A percentile compares a stretch with the other conserved stretches of the same genome.
Conservation (phyloP, 306 rosid genomes). For the Pyrus communis region DNA sequence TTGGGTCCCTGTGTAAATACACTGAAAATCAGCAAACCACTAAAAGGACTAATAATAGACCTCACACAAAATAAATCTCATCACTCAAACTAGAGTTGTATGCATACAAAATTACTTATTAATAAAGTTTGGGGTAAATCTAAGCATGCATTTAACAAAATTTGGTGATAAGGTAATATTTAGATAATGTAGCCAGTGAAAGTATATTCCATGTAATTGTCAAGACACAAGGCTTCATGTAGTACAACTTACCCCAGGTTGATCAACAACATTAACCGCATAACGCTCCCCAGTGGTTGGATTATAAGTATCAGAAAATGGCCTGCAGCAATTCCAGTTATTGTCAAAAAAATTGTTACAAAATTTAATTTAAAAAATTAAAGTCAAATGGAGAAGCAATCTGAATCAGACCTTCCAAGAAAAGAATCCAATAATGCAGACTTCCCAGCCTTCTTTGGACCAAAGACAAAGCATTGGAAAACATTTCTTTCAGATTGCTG, state of each 20-base stretch:
- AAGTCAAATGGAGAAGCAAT: background rate
- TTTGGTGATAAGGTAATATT: background rate
- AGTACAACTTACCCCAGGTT: slow-evolving; percentile 37
- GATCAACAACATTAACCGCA: slow-evolving; percentile 62
- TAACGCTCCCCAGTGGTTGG: slow-evolving; percentile 67
- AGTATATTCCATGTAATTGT: background rate
- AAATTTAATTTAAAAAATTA: background rate
- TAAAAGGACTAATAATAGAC: background rate
- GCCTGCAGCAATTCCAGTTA: slow-evolving; percentile 50
- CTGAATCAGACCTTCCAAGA: slow-evolving; percentile 55
- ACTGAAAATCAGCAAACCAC: background rate
- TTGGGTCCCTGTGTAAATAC: slow-evolving; percentile 49
- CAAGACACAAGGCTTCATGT: slow-evolving; percentile 1
- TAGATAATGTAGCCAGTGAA: background rate
- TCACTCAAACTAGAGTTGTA: background rate
- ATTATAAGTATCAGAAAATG: slow-evolving; percentile 48
- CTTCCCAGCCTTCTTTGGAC: slow-evolving; percentile 89
- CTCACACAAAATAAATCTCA: background rate
- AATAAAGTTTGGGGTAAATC: background rate
- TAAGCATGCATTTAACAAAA: background rate
- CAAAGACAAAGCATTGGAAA: slow-evolving; percentile 89
- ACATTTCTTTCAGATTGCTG: slow-evolving; percentile 77
- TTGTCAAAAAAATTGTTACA: slow-evolving; percentile 8
- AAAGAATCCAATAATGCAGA: slow-evolving; percentile 80
- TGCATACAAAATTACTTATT: background rate